These are phyloP conservation scores for Parietichytrium sp. DNA, from an alignment of 108 stramenopile species.

Conservation along the genomic window DNA sequence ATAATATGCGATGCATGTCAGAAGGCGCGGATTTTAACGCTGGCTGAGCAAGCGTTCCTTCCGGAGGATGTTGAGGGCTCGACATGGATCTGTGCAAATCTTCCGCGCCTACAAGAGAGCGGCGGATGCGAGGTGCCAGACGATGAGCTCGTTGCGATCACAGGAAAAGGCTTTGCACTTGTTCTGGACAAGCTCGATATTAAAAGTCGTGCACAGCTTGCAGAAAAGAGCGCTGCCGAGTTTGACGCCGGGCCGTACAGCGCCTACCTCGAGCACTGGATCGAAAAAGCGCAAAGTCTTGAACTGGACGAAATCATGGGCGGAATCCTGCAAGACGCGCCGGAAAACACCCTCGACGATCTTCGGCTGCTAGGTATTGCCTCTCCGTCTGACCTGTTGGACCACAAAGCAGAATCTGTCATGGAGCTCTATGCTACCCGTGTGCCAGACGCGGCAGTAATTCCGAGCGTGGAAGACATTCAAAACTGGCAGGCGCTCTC, in stretches of 20 bases:
- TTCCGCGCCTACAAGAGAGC: background rate
- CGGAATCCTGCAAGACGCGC: background rate
- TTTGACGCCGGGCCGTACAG: background rate
- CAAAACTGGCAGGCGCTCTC: background rate
- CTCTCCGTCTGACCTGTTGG: background rate
- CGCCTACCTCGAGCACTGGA: background rate
- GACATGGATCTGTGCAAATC: background rate
- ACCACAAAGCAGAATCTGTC: background rate
- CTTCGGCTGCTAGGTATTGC: background rate
- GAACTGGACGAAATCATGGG: constrained; percentile 2
- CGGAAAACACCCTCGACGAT: background rate
- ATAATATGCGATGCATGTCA: constrained; percentile 14
- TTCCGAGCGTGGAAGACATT: constrained; percentile 7
- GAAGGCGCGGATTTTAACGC: background rate
- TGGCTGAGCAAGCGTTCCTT: background rate
- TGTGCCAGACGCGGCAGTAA: background rate
- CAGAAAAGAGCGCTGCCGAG: background rate
- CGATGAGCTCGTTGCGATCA: constrained; percentile 16
- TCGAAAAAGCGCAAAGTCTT: background rate
- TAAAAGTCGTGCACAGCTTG: background rate
- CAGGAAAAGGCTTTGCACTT: background rate
- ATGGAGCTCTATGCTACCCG: background rate
- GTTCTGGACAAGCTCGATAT: background rate
- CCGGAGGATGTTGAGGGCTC: background rate
- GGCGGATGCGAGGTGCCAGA: constrained; percentile 17